A percentile compares a stretch with the other conserved stretches of the same genome.
Conservation (phyloP, 2,329 filamentous ascomycete species). For the Paramyrothecium roridum region DNA sequence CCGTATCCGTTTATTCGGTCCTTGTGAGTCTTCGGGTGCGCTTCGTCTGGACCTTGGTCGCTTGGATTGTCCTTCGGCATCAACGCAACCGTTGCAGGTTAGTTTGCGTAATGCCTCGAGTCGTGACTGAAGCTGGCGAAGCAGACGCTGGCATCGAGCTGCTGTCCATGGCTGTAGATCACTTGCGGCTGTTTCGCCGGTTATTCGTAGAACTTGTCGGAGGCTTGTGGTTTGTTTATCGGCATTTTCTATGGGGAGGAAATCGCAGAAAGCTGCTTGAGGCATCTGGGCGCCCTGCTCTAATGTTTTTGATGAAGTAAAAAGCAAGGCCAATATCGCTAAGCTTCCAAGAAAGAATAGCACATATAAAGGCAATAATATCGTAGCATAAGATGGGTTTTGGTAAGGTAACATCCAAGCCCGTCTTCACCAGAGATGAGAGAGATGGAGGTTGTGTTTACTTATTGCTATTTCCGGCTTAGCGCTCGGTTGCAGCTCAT, state of each 20-base stretch:
- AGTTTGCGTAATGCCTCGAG: slow-evolving; percentile 36
- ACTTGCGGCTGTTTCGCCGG: background rate
- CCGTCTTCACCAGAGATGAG: background rate
- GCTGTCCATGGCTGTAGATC: slow-evolving; percentile 41
- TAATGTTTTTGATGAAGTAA: too few relatives aligned
- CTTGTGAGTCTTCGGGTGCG: slow-evolving; percentile 1
- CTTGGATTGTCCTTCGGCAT: slow-evolving; percentile 13
- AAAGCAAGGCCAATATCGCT: too few relatives aligned
- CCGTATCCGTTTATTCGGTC: slow-evolving; percentile 21
- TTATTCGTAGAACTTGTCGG: background rate
- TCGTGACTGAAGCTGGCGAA: slow-evolving; percentile 43
- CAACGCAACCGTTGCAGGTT: slow-evolving; percentile 14
- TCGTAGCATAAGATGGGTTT: too few relatives aligned
- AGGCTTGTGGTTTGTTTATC: background rate
- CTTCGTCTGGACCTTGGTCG: slow-evolving; percentile 7
- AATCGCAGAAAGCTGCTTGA: too few relatives aligned
- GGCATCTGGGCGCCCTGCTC: too few relatives aligned
- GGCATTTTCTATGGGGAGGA: background rate
- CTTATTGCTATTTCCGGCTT: slow-evolving; percentile 23
- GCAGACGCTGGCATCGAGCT: slow-evolving; percentile 41
- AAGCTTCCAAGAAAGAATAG: too few relatives aligned
- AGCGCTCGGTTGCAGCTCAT: slow-evolving; percentile 8
- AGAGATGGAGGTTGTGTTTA: slow-evolving; percentile 20
- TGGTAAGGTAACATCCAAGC: background rate
- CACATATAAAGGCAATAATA: too few relatives aligned